Evolutionary conservation across 2,329 filamentous ascomycete genomes (phyloP).

Genomic region (Colletotrichum trifolii): DNA sequence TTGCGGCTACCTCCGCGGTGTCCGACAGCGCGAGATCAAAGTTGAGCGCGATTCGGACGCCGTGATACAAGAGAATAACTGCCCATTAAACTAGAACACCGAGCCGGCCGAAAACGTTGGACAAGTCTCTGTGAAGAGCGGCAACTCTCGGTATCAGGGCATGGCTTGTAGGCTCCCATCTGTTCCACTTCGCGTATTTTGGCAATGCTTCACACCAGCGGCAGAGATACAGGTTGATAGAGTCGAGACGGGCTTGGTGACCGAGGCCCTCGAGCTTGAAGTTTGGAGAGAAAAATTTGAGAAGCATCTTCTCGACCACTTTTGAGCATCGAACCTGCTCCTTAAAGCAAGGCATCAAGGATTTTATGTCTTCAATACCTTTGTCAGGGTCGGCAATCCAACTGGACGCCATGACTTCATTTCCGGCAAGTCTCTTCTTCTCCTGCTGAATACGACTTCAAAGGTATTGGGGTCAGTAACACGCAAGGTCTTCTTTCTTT

Average conservation of each 20-base stretch:
- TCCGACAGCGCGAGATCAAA: constrained; percentile 35
- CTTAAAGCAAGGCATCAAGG: constrained; percentile 37
- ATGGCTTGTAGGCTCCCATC: constrained; percentile 38
- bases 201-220: constrained; percentile 39
- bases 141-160: constrained; percentile 30
- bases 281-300: constrained; percentile 29
- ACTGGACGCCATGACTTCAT: constrained; percentile 41
- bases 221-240: constrained; percentile 38
- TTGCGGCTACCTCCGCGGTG: neutral
- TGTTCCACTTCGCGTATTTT: constrained; percentile 38
- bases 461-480: neutral
- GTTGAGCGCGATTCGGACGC: constrained; percentile 41
- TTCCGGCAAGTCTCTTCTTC: constrained; percentile 38
- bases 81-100: too few relatives aligned
- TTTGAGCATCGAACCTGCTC: constrained; percentile 39
- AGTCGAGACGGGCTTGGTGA: constrained; percentile 27
- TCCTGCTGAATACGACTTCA: neutral
- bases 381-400: constrained; percentile 33
- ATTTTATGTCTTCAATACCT: neutral
- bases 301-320: constrained; percentile 39
- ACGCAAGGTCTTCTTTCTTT: constrained; percentile 22
- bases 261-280: constrained; percentile 8
- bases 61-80: constrained; percentile 39
- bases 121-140: constrained; percentile 38
- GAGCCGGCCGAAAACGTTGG: neutral